Conservation (phyloP, 2,329 filamentous ascomycete genomes). For the Scleromitrula shiraiana region DNA sequence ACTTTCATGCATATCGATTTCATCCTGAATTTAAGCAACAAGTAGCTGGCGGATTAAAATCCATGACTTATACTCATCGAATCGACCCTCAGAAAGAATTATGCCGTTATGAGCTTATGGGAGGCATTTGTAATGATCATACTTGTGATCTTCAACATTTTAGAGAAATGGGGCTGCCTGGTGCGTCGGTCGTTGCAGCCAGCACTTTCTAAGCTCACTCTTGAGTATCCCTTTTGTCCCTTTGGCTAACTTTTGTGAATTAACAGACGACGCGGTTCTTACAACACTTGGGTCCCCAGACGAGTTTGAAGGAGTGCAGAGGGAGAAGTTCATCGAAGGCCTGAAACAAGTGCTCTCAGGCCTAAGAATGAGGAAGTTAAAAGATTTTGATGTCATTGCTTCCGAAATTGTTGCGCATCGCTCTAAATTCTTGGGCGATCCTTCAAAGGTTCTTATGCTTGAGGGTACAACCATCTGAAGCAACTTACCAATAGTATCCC, state of each 20-base stretch:
- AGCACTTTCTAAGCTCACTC: slow-evolving; percentile 17
- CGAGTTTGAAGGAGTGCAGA: slow-evolving; percentile 53
- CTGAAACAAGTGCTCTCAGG: slow-evolving; percentile 53
- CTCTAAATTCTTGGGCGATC: slow-evolving; percentile 55
- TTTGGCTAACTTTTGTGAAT: slow-evolving; percentile 31
- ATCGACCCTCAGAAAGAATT: slow-evolving; percentile 69
- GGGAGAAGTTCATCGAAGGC: slow-evolving; percentile 52
- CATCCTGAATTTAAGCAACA: slow-evolving; percentile 66
- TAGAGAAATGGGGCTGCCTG: slow-evolving; percentile 59
- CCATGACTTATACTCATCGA: slow-evolving; percentile 86
- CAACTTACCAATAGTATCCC: slow-evolving; percentile 12
- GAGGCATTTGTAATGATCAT: slow-evolving; percentile 63
- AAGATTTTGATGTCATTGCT: slow-evolving; percentile 60
- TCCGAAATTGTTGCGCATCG: slow-evolving; percentile 60
- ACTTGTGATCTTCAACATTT: slow-evolving; percentile 79
- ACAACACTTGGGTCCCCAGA: slow-evolving; percentile 61
- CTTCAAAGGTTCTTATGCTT: slow-evolving; percentile 53
- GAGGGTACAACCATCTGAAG: slow-evolving; percentile 31
- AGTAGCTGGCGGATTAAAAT: slow-evolving; percentile 71
- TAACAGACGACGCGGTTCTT: slow-evolving; percentile 63
- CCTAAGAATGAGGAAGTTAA: slow-evolving; percentile 50
- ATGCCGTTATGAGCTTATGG: slow-evolving; percentile 68
- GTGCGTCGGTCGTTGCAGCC: slow-evolving; percentile 49
- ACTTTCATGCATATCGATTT: slow-evolving; percentile 84
- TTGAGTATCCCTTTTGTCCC: slow-evolving; percentile 27